phyloP scores from a whole-genome alignment of 768 basidiomycete species.

The Rickenella mellea region DNA sequence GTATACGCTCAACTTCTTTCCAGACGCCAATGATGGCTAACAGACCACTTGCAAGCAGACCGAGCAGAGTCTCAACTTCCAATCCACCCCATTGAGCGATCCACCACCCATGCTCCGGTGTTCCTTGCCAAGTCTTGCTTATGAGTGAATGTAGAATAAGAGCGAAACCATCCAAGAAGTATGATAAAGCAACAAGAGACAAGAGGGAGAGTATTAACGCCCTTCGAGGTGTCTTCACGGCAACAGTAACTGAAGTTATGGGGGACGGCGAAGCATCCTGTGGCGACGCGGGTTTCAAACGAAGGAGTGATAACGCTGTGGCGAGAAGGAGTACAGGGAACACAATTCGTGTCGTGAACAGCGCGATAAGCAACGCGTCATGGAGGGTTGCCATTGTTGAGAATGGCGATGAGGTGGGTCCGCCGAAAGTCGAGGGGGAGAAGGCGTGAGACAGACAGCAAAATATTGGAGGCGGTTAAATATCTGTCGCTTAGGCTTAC shows the following conservation, averaged over 20 bases:
- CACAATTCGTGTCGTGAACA: constrained; percentile 51
- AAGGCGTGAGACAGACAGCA: too few relatives aligned
- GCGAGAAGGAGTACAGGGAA: constrained; percentile 62
- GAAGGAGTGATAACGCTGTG: constrained; percentile 49
- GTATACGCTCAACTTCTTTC: constrained; percentile 65
- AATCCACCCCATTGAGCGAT: constrained; percentile 37
- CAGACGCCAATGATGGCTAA: constrained; percentile 69
- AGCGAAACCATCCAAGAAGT: constrained; percentile 67
- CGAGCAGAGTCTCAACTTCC: constrained; percentile 35
- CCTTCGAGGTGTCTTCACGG: constrained; percentile 64
- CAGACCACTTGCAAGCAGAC: constrained; percentile 60
- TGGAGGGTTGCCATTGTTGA: constrained; percentile 10
- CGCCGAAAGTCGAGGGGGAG: not conserved
- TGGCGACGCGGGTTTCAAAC: constrained; percentile 35
- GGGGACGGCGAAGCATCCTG: constrained; percentile 37
- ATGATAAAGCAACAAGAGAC: constrained; percentile 61
- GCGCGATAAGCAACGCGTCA: constrained; percentile 22
- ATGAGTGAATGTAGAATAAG: constrained; percentile 60
- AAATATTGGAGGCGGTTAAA: too few relatives aligned
- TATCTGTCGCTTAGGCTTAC: too few relatives aligned
- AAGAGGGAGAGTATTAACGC: constrained; percentile 65
- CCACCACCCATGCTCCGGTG: constrained; percentile 40
- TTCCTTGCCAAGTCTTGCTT: constrained; percentile 49
- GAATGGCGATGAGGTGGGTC: not conserved
- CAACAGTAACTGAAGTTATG: constrained; percentile 72